Base-by-base conservation (phyloP, 768 basidiomycete species). In the Leucocoprinus birnbaumii region DNA sequence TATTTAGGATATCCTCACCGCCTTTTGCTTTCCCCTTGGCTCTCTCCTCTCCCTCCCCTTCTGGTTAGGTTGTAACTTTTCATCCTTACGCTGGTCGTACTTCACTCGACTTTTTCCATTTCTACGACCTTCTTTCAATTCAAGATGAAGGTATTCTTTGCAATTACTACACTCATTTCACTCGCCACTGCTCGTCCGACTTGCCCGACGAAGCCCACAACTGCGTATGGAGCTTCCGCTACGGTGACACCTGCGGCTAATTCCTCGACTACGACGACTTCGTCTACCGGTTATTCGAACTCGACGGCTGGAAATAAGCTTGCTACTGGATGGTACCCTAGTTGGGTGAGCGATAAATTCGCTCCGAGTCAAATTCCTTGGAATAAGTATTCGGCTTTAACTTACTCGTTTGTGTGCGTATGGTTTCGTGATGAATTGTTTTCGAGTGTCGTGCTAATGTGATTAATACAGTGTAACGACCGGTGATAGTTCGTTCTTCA, bases 391-490 rank as follows among this genome's bases (percentile, higher is more conserved):
- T 88, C 80, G 1, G 74, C 80, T 52, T 67, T 88, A 58, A 80
- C 81, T 11, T 91, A 86, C 67, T 78, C 88, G 2, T 88, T 89
- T 59, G 87, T 83, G 86, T 80, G 63, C 70, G 84, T 80, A n/a
- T 19, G 37, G 48, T 13, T 45, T 25, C 27, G 4, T 21, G 8
- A n/a, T 37, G 42, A 25, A 13, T 19, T n/a, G 41, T 31, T 31
- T 31, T 31, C 31, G n/a, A n/a, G n/a, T 31, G 5, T 31, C 31
- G 11, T 31, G 31, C 31, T n/a, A n/a, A n/a, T n/a, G n/a, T n/a
- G n/a, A n/a, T n/a, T n/a, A n/a, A n/a, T n/a, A n/a, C n/a, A 60
- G 59, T 25, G 42, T 45, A 8, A 59, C 47, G n/a, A 48, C 44
- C 1, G 51, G 47, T n/a, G 71, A 76, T 58, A 71, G 18, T 72